A percentile compares a stretch with the other conserved stretches of the same genome.
phyloP scores from a whole-genome alignment of 2,329 filamentous ascomycete genomes.

The Sporothrix schenckii region DNA sequence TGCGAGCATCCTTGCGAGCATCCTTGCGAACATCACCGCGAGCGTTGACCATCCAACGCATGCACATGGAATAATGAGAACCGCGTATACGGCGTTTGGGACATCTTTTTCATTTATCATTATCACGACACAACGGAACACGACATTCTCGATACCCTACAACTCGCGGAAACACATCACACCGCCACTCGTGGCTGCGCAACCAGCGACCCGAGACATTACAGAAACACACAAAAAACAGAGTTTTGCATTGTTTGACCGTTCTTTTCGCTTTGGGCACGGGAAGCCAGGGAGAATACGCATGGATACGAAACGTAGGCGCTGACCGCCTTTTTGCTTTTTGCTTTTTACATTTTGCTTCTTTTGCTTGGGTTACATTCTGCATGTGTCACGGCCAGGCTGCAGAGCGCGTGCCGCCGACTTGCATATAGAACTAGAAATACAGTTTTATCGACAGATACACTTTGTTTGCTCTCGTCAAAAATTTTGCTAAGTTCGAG shows the following conservation, averaged over 20 bases:
- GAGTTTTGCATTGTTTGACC: background rate
- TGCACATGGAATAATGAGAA: background rate
- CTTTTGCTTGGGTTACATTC: background rate
- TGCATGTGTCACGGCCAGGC: constrained; percentile 3
- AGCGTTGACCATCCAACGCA: background rate
- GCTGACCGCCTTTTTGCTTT: constrained; percentile 23
- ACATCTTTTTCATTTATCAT: background rate
- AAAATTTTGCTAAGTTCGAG: background rate
- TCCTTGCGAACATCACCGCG: background rate
- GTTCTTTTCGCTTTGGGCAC: background rate
- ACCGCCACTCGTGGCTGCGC: background rate
- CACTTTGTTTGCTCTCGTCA: background rate
- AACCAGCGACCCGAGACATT: background rate
- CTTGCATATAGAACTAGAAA: constrained; percentile 21
- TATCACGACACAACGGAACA: background rate
- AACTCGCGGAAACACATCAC: background rate
- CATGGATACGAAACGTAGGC: background rate
- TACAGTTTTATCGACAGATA: background rate
- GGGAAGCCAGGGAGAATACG: background rate
- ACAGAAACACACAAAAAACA: constrained; percentile 14
- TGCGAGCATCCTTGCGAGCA: background rate
- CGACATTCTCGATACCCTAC: constrained; percentile 1
- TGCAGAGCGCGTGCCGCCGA: background rate
- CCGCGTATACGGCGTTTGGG: background rate
- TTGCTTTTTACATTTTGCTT: background rate